Evolutionary conservation across 2,329 filamentous ascomycete species (phyloP).

Genomic region (Bipolaris zeicola): DNA sequence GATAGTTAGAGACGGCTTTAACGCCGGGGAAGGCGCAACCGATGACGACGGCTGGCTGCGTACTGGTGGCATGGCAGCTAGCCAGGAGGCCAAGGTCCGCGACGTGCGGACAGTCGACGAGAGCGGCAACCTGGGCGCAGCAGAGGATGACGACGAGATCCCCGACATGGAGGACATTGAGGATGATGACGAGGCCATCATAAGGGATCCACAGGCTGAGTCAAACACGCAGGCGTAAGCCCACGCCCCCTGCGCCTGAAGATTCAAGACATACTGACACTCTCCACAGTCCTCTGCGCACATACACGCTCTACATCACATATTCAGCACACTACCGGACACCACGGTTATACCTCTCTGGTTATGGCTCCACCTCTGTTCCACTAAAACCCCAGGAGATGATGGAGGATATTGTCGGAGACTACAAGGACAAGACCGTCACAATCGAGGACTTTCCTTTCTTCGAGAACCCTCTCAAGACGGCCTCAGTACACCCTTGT

Average conservation of each 20-base stretch:
- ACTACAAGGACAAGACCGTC: slow-evolving; percentile 98
- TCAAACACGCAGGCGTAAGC: slow-evolving; percentile 62
- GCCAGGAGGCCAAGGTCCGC: slow-evolving; percentile 74
- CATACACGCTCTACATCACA: slow-evolving; percentile 98
- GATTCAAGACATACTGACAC: slow-evolving; percentile 18
- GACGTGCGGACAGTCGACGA: slow-evolving; percentile 91
- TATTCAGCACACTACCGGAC: slow-evolving; percentile 97
- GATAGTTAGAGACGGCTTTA: slow-evolving; percentile 78
- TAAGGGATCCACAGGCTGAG: slow-evolving; percentile 63
- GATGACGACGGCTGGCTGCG: slow-evolving; percentile 90
- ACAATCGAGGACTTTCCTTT: slow-evolving; percentile 97
- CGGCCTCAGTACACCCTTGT: slow-evolving; percentile 95
- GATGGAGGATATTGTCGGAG: slow-evolving; percentile 96
- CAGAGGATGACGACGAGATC: slow-evolving; percentile 77
- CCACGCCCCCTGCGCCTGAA: not conserved
- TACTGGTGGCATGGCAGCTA: slow-evolving; percentile 78
- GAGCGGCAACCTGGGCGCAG: slow-evolving; percentile 80
- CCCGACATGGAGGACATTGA: slow-evolving; percentile 98
- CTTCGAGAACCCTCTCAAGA: slow-evolving; percentile 89
- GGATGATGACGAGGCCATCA: slow-evolving; percentile 93
- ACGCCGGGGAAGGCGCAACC: slow-evolving; percentile 53
- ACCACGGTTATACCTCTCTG: slow-evolving; percentile 91
- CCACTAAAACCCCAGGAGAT: slow-evolving; percentile 82
- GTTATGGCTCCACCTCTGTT: slow-evolving; percentile 79
- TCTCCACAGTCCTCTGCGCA: slow-evolving; percentile 71